Evolutionary conservation across 1,284 basidiomycete species (phyloP).

Genomic region (Pyrrhoderma noxium): DNA sequence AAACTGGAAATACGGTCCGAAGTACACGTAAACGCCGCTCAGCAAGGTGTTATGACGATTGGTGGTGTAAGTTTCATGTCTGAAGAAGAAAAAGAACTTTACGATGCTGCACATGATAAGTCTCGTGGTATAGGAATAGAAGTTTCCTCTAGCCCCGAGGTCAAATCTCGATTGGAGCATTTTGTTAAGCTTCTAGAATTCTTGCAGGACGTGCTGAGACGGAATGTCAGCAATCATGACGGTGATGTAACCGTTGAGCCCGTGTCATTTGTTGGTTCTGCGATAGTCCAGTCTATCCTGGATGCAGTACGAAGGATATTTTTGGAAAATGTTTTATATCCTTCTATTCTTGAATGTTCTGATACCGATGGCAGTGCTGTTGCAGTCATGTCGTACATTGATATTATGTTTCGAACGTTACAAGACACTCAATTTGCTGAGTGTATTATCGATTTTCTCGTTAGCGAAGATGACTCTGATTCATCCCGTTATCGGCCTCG

Average conservation of each 20-base stretch:
- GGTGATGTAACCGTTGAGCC: constrained; percentile 40
- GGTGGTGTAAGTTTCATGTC: constrained; percentile 46
- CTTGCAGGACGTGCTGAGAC: constrained; percentile 77
- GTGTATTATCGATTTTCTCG: constrained; percentile 70
- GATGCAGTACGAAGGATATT: constrained; percentile 83
- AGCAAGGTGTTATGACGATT: constrained; percentile 50
- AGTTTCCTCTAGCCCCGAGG: constrained; percentile 67
- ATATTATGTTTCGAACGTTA: constrained; percentile 76
- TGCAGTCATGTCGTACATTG: constrained; percentile 95
- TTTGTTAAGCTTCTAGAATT: constrained; percentile 90
- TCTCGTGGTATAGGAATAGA: constrained; percentile 61
- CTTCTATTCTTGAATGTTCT: constrained; percentile 90
- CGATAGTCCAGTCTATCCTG: constrained; percentile 75
- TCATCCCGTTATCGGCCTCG: constrained; percentile 33
- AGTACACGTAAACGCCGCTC: constrained; percentile 33
- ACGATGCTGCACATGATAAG: constrained; percentile 46
- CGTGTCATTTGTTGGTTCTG: constrained; percentile 59
- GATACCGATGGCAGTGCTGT: constrained; percentile 89
- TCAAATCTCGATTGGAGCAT: constrained; percentile 77
- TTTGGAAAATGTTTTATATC: constrained; percentile 89
- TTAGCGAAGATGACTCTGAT: constrained; percentile 77
- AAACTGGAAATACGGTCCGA: constrained; percentile 67
- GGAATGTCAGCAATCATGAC: constrained; percentile 43
- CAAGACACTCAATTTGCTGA: constrained; percentile 63
- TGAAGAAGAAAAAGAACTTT: constrained; percentile 47